phyloP scores from a whole-genome alignment of 164 flowering plant genomes.

The Magnolia sinica region DNA sequence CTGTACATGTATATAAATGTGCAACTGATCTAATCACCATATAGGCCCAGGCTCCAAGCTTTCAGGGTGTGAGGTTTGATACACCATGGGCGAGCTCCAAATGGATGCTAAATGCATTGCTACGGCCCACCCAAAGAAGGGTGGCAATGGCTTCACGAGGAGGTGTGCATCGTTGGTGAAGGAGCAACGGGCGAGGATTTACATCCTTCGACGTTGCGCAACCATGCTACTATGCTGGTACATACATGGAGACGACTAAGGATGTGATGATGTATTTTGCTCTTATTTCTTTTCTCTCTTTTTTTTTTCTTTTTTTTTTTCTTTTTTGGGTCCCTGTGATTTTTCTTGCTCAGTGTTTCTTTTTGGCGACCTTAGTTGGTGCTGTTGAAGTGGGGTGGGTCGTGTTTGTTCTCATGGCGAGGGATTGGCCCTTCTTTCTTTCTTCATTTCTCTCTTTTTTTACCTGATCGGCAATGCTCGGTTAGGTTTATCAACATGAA shows the following conservation, averaged over 20 bases:
- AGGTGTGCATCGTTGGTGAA: slow-evolving; percentile 57
- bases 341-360: no score
- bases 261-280: background rate
- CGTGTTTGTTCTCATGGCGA: background rate
- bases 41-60: background rate
- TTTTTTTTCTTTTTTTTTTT: background rate
- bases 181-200: slow-evolving; percentile 65
- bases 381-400: background rate
- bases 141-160: slow-evolving; percentile 39
- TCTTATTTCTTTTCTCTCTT: no score
- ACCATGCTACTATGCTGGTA: slow-evolving; percentile 78
- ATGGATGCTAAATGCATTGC: background rate
- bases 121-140: slow-evolving; percentile 18
- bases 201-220: slow-evolving; percentile 71
- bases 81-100: slow-evolving; percentile 22
- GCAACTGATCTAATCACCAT: background rate
- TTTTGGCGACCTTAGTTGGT: background rate
- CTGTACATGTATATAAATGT: background rate
- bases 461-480: background rate
- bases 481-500: slow-evolving; percentile 9
- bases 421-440: background rate
- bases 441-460: slow-evolving; percentile 3
- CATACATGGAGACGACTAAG: slow-evolving; percentile 59
- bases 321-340: background rate
- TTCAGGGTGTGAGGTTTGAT: background rate